Evolutionary conservation across 148 eudicot species (phyloP), one percentile per base, ranked within the genome.

Genomic region (Gaultheria prostrata): DNA sequence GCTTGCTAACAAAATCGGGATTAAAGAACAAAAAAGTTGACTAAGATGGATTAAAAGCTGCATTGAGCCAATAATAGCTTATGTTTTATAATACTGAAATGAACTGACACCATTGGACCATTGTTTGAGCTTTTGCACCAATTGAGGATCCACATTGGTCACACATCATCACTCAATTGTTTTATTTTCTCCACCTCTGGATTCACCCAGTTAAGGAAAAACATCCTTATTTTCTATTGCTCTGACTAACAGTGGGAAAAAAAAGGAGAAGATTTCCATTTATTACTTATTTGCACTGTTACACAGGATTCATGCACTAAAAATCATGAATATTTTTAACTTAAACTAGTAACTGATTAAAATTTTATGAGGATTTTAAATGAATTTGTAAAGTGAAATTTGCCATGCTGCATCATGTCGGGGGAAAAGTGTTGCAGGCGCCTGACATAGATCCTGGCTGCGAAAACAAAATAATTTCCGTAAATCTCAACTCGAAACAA

Each of bases 401-500:
- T 45, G n/a, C 13, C 7, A 1, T 8, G 15, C 9, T 28, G 59
- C 59, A 28, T 83, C 45, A 83, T 11, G 69, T 11, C 17, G 15
- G 28, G 8, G 71, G 33, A 54, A 59, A 2, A n/a, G 67, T n/a
- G 10, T 53, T 77, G 87, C 87, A 85, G 4, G 45, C 18, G 45
- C 79, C 39, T 30, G 74, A 15, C 1, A 82, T 39, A 10, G 87
- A 77, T 77, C 84, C 86, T 17, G 79, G 46, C 89, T 87, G 83
- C 83, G 59, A 84, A 39, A 45, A 76, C 6, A 17, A 46, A 71
- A 83, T 18, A 26, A 2, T 50, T 28, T 45, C 3, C 20, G 63
- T 45, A 57, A 45, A 21, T 33, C 14, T 39, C 14, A 8, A 18
- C 1, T 6, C 7, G 12, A 1, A 14, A 48, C 15, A 8, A 46